These are phyloP conservation scores for Tulasnella sp. DNA, from an alignment of 768 basidiomycete genomes.

Conservation along the genomic window DNA sequence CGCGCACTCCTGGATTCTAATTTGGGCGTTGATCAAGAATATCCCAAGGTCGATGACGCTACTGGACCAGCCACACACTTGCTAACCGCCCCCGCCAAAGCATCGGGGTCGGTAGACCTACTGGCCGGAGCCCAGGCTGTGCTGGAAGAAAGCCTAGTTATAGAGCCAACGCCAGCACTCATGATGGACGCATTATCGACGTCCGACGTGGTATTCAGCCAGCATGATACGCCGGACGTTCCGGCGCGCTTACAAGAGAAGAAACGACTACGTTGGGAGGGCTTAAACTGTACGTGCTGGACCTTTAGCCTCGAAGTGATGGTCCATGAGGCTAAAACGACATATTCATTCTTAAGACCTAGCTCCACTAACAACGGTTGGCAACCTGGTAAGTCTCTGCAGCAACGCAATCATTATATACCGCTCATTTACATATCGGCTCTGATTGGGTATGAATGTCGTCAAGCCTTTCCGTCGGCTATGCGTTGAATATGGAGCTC, in stretches of 20 bases:
- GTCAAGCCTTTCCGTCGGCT: conserved; percentile 85
- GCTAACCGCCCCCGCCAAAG: too few species aligned
- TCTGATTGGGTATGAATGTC: neutral
- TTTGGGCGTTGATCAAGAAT: conserved; percentile 1
- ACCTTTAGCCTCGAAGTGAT: neutral
- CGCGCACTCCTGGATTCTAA: neutral
- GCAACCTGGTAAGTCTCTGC: conserved; percentile 63
- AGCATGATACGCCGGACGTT: conserved; percentile 54
- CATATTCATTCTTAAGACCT: too few species aligned
- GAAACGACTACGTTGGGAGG: conserved; percentile 73
- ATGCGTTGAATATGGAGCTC: conserved; percentile 77
- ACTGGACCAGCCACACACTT: conserved; percentile 10
- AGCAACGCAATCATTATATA: neutral
- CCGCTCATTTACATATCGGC: too few species aligned
- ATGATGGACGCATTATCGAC: too few species aligned
- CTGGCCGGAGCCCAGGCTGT: too few species aligned
- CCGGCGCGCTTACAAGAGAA: conserved; percentile 69
- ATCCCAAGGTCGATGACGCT: conserved; percentile 5
- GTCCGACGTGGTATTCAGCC: too few species aligned
- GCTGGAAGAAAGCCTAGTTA: too few species aligned
- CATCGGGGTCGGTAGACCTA: too few species aligned
- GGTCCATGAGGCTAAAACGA: too few species aligned
- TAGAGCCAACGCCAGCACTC: too few species aligned
- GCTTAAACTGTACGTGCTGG: conserved; percentile 64
- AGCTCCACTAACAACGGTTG: conserved; percentile 86